phyloP scores from a whole-genome alignment of 1,139 yeast genomes.

The Hansenula sp. region DNA sequence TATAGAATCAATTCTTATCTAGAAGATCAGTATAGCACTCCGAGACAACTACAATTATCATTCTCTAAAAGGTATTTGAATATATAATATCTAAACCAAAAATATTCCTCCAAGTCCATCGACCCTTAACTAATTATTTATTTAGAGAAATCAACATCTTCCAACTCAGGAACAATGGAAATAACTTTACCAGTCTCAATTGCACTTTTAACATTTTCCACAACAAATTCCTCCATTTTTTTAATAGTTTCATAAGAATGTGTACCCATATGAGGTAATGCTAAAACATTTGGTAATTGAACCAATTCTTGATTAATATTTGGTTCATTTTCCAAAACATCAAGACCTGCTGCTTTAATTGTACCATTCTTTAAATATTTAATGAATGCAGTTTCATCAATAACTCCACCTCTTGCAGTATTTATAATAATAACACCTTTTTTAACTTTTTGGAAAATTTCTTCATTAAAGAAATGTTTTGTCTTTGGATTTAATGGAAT shows the following conservation, averaged over 20 bases:
- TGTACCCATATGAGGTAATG: conserved; percentile 84
- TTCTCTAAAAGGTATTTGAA: too few relatives aligned
- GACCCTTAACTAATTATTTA: too few relatives aligned
- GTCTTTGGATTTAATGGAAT: conserved; percentile 60
- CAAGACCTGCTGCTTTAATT: conserved; percentile 71
- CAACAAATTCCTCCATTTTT: conserved; percentile 50
- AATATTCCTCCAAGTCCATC: too few relatives aligned
- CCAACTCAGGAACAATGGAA: conserved; percentile 66
- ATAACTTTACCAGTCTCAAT: conserved; percentile 57
- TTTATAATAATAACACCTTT: conserved; percentile 60
- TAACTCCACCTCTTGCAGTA: conserved; percentile 73
- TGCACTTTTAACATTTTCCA: conserved; percentile 32
- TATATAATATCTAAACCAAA: too few relatives aligned
- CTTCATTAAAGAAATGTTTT: conserved; percentile 51
- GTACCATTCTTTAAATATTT: conserved; percentile 63
- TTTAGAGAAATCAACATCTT: conserved; percentile 17
- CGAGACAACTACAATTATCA: too few relatives aligned
- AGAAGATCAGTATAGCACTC: too few relatives aligned
- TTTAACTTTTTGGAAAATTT: conserved; percentile 53
- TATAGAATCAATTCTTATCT: too few relatives aligned
- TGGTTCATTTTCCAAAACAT: conserved; percentile 86
- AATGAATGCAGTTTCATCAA: conserved; percentile 62
- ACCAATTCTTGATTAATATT: conserved; percentile 53
- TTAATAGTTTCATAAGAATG: conserved; percentile 54
- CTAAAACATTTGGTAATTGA: conserved; percentile 48